Evolutionary conservation across 108 stramenopile genomes (phyloP).

Genomic region (Cyclotella distinguenda): DNA sequence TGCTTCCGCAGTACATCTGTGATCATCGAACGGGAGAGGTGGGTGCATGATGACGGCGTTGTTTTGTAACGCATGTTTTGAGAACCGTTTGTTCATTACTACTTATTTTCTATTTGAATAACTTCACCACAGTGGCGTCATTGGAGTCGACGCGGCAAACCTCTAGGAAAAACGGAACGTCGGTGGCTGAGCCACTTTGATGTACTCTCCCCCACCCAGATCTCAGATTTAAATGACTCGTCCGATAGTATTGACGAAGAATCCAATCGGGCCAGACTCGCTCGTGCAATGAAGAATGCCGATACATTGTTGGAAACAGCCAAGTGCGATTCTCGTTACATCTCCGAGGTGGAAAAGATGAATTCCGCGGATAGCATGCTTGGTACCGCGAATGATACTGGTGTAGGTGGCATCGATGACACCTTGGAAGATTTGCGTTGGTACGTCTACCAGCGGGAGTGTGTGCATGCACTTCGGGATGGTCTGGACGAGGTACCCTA

Average conservation of each 20-base stretch:
- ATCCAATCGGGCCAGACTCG: constrained; percentile 32
- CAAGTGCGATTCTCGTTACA: constrained; percentile 55
- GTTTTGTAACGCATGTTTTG: no score
- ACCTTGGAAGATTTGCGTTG: constrained; percentile 70
- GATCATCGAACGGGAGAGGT: constrained; percentile 78
- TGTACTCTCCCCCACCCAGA: constrained; percentile 9
- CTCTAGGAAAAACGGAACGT: constrained; percentile 68
- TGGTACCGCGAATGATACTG: constrained; percentile 33
- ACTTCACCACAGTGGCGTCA: constrained; percentile 81
- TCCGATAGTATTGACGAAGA: not conserved
- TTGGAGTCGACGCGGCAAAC: constrained; percentile 75
- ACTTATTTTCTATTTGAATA: no score
- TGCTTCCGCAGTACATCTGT: constrained; percentile 92
- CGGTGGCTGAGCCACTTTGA: constrained; percentile 82
- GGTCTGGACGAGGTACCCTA: constrained; percentile 56
- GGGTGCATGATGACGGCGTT: not conserved
- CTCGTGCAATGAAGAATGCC: constrained; percentile 61
- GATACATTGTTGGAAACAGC: constrained; percentile 57
- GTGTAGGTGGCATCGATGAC: constrained; percentile 36
- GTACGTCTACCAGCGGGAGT: constrained; percentile 80
- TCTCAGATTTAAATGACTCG: not conserved
- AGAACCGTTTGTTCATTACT: no score
- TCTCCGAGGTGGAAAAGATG: constrained; percentile 80
- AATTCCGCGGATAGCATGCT: constrained; percentile 46
- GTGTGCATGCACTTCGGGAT: constrained; percentile 47